Evolutionary conservation across 805 yeast genomes (phyloP).

Genomic region (Saccharomycopsis schoenii): DNA sequence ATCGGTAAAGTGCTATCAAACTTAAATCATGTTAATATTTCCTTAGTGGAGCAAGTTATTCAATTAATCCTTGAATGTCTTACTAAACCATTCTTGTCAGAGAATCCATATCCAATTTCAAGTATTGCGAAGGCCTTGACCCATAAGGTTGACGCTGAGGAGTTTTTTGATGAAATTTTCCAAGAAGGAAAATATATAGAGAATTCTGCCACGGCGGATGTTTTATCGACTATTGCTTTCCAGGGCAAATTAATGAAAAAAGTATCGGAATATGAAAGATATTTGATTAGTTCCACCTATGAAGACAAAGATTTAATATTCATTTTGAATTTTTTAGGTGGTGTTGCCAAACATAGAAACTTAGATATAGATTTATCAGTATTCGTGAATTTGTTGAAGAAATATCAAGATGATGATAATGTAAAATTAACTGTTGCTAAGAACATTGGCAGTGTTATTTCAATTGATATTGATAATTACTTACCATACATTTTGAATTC

Average conservation of each 20-base stretch:
- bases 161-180: constrained; percentile 11
- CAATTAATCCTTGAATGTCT: constrained; percentile 4
- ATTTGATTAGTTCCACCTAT: not conserved
- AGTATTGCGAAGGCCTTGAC: constrained; percentile 1
- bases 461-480: constrained; percentile 30
- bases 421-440: constrained; percentile 40
- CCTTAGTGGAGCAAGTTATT: constrained; percentile 16
- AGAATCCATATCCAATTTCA: constrained; percentile 4
- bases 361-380: constrained; percentile 12
- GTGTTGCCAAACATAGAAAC: constrained; percentile 8
- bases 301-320: constrained; percentile 6
- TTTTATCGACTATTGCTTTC: constrained; percentile 10
- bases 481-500: constrained; percentile 30
- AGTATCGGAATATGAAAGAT: constrained; percentile 9
- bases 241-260: constrained; percentile 4
- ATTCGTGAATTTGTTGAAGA: constrained; percentile 7
- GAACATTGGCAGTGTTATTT: constrained; percentile 41
- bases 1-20: constrained; percentile 5
- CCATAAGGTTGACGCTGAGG: constrained; percentile 13
- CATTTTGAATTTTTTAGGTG: constrained; percentile 13
- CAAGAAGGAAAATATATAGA: not conserved
- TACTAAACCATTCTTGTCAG: not conserved
- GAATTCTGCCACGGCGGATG: constrained; percentile 5
- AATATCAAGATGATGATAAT: constrained; percentile 24
- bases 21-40: constrained; percentile 8